Evolutionary conservation across 1,284 basidiomycete genomes (phyloP).

Genomic region (Acaromyces ingoldii): DNA sequence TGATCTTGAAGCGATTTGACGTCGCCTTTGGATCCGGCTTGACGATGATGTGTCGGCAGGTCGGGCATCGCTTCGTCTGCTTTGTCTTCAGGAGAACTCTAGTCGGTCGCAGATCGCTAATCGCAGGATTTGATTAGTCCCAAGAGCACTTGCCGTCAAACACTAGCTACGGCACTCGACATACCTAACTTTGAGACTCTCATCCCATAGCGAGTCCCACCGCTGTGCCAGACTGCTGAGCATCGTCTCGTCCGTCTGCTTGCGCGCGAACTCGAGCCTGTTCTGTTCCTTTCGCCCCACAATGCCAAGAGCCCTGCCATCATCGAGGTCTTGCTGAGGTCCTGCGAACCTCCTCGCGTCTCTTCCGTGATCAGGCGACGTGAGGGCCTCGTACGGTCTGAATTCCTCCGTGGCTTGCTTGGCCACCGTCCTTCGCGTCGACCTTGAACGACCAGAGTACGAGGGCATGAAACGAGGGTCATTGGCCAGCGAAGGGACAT

Average conservation of each 20-base stretch:
- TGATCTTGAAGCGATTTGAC: conserved; percentile 91
- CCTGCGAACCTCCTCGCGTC: not conserved
- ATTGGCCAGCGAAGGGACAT: conserved; percentile 22
- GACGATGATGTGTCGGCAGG: conserved; percentile 91
- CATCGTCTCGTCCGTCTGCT: not conserved
- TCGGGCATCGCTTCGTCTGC: conserved; percentile 87
- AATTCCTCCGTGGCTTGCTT: conserved; percentile 23
- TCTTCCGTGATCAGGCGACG: conserved; percentile 8
- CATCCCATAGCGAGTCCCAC: conserved; percentile 74
- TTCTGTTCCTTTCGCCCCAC: conserved; percentile 59
- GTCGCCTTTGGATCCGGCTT: conserved; percentile 96
- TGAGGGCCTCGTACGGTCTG: conserved; percentile 24
- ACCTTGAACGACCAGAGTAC: not conserved
- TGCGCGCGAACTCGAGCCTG: conserved; percentile 61
- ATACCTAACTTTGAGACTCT: conserved; percentile 63
- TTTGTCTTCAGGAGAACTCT: conserved; percentile 88
- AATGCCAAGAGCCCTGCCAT: conserved; percentile 8
- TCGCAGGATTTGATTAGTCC: conserved; percentile 9
- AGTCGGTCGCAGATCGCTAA: conserved; percentile 70
- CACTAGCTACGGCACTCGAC: too few relatives aligned
- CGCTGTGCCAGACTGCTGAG: conserved; percentile 69
- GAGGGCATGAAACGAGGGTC: conserved; percentile 1
- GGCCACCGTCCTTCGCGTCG: not conserved
- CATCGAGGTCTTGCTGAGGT: conserved; percentile 1
- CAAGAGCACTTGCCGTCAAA: not conserved